A percentile compares a stretch with the other conserved stretches of the same genome.
These are phyloP conservation scores for Malus hybrid DNA, from an alignment of 331 rosid genomes.

Conservation along the genomic window DNA sequence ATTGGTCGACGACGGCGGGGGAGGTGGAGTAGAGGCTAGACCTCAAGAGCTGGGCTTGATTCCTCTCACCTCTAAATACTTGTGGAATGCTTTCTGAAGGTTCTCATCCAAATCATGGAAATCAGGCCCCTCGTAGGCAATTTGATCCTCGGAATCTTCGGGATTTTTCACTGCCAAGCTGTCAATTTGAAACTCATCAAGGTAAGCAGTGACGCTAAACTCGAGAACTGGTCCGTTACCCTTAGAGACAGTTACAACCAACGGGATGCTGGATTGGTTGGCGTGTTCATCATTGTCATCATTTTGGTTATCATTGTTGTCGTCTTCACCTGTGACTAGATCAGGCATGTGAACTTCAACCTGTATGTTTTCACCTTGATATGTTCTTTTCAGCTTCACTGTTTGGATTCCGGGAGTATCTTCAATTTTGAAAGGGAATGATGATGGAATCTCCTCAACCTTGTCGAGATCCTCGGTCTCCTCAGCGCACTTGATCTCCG, in stretches of 20 bases:
- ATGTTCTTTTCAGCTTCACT: constrained; percentile 58
- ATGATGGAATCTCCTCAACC: constrained; percentile 54
- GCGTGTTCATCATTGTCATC: constrained; percentile 38
- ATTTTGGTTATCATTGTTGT: constrained; percentile 17
- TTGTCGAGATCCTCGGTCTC: constrained; percentile 46
- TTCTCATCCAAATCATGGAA: too few species aligned
- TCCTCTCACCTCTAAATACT: too few species aligned
- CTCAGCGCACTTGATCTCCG: constrained; percentile 51
- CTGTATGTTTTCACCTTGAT: constrained; percentile 62
- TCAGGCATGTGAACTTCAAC: constrained; percentile 92
- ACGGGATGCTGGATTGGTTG: constrained; percentile 59
- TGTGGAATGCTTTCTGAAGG: too few species aligned
- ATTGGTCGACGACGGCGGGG: constrained; percentile 67
- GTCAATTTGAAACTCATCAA: too few species aligned
- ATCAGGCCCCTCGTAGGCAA: too few species aligned
- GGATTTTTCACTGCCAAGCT: too few species aligned
- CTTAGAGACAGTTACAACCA: too few species aligned
- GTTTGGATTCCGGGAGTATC: constrained; percentile 58
- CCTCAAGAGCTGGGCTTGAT: too few species aligned
- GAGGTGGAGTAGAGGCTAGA: constrained; percentile 61
- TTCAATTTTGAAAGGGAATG: constrained; percentile 62
- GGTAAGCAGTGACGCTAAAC: too few species aligned
- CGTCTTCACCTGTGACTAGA: constrained; percentile 58
- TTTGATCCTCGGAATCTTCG: too few species aligned
- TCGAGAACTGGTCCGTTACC: too few species aligned